Evolutionary conservation across 2,329 filamentous ascomycete species (phyloP).

Genomic region (Nemania bipapillata): DNA sequence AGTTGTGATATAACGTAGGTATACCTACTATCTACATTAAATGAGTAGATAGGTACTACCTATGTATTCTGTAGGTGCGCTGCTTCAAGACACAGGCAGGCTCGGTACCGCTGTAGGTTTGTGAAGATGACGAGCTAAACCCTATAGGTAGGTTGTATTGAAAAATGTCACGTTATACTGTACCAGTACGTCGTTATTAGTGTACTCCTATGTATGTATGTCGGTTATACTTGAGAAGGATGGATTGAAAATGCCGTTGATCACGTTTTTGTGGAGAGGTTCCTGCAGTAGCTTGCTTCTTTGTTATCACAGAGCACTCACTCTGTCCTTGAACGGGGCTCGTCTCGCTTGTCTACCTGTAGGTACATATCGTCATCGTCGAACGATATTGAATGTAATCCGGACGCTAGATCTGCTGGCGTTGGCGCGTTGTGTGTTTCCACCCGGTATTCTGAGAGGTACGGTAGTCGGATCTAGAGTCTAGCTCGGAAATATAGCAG

Average conservation of each 20-base stretch:
- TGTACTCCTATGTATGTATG: not conserved
- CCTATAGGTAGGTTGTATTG: not conserved
- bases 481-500: not conserved
- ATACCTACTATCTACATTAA: no score
- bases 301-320: not conserved
- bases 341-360: not conserved
- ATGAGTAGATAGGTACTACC: no score
- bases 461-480: not conserved
- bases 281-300: constrained; percentile 25
- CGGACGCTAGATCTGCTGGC: not conserved
- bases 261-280: constrained; percentile 7
- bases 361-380: not conserved
- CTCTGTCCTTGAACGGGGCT: not conserved
- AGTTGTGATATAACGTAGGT: no score
- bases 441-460: not conserved
- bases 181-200: not conserved
- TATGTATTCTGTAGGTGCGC: no score
- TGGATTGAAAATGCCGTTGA: constrained; percentile 4
- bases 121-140: not conserved
- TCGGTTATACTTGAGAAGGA: no score
- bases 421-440: not conserved
- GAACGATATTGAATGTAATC: not conserved
- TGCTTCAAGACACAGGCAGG: not conserved
- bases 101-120: not conserved
- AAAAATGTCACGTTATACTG: not conserved